Evolutionary conservation across 2,329 filamentous ascomycete species (phyloP).

Genomic region (Phyllosticta citriasiana): DNA sequence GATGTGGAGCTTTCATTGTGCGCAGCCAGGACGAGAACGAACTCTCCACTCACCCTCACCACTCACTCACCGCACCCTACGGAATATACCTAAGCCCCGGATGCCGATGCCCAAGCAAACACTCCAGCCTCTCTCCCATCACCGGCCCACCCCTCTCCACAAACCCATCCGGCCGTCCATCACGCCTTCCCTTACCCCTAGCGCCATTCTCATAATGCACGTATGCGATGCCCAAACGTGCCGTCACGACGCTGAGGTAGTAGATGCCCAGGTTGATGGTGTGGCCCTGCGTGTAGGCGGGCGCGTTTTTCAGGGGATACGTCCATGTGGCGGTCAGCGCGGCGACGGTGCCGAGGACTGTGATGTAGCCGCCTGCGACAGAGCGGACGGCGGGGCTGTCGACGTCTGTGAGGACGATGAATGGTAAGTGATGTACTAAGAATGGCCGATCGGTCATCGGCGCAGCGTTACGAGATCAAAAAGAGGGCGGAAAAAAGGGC

Average conservation of each 20-base stretch:
- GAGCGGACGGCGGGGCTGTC: constrained; percentile 47
- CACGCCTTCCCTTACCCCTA: constrained; percentile 40
- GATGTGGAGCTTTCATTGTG: too few species aligned
- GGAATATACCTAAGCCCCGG: constrained; percentile 48
- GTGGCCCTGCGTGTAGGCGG: constrained; percentile 30
- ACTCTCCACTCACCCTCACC: too few species aligned
- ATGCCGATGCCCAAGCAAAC: constrained; percentile 43
- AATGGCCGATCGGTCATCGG: too few species aligned
- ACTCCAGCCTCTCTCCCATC: constrained; percentile 36
- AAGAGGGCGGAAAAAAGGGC: constrained; percentile 40
- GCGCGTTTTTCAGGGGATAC: constrained; percentile 32
- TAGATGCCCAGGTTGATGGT: constrained; percentile 49
- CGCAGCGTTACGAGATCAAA: constrained; percentile 17
- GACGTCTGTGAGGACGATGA: constrained; percentile 31
- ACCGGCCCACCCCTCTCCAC: not conserved
- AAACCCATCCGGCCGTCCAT: constrained; percentile 31
- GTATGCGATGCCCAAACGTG: constrained; percentile 42
- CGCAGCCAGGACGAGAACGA: too few species aligned
- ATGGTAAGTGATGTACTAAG: too few species aligned
- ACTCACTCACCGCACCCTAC: constrained; percentile 17
- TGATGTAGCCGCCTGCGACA: constrained; percentile 45
- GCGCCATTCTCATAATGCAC: constrained; percentile 45
- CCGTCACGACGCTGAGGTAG: constrained; percentile 34
- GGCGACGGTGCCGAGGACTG: constrained; percentile 42
- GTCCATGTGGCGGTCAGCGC: constrained; percentile 46